phyloP scores from a whole-genome alignment of 176 grass and related monocot genomes.

The Typha latifolia region DNA sequence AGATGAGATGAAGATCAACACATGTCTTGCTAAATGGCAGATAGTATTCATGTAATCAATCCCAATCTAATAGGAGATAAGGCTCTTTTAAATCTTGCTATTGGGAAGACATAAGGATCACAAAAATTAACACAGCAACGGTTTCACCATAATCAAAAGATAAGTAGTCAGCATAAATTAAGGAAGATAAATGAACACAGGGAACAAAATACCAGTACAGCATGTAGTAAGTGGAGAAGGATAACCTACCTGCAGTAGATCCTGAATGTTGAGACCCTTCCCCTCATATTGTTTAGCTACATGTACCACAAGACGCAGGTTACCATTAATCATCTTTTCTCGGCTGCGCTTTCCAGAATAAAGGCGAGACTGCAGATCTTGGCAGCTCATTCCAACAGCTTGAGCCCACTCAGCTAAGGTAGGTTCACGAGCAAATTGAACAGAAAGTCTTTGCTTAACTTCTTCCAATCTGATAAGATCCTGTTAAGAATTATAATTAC shows the following conservation, averaged over 20 bases:
- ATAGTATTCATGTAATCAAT: too few relatives aligned
- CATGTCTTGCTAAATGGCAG: too few relatives aligned
- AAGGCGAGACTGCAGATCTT: constrained; percentile 39
- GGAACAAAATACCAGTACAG: too few relatives aligned
- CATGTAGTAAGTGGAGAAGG: not conserved
- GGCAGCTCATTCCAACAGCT: constrained; percentile 55
- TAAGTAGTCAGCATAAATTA: too few relatives aligned
- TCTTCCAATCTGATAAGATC: constrained; percentile 59
- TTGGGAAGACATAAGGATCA: not conserved
- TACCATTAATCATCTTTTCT: constrained; percentile 67
- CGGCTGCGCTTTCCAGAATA: constrained; percentile 38
- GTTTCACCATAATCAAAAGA: too few relatives aligned
- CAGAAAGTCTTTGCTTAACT: constrained; percentile 36
- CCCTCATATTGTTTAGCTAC: constrained; percentile 65
- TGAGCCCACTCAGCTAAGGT: constrained; percentile 61
- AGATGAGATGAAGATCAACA: too few relatives aligned
- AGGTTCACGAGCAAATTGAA: constrained; percentile 46
- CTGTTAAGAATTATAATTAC: constrained; percentile 14
- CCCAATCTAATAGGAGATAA: not conserved
- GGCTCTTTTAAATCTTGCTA: not conserved
- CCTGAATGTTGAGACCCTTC: constrained; percentile 53
- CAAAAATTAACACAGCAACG: not conserved
- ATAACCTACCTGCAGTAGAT: constrained; percentile 52
- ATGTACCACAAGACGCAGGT: constrained; percentile 73
- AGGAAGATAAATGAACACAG: too few relatives aligned